Evolutionary conservation across 352 stramenopile genomes (phyloP), one percentile per base, ranked within the genome.

Genomic region (Phytopythium oedochilum): DNA sequence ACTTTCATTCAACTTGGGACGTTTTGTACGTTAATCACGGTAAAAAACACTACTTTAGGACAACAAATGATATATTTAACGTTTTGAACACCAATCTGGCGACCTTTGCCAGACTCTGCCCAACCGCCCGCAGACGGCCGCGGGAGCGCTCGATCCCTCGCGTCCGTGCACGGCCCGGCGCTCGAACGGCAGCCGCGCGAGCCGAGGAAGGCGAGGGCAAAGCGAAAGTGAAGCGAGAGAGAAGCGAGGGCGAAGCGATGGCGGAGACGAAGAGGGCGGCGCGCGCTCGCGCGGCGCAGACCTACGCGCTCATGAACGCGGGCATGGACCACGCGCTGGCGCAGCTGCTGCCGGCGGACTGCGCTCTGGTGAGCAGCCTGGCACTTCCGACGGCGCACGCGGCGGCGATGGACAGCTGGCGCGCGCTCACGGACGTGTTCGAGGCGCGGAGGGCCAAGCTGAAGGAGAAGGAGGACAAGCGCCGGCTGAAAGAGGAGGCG

Each of bases 321-420:
- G 63, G 65, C 10, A 55, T 89, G 70, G 78, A 89, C 55, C 75
- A 86, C 49, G 67, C 53, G 57, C 63, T 84, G 29, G 31, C 65
- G 29, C 64, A 72, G 44, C 51, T 70, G 22, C 38, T 73, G 34
- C 23, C 54, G 43, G 25, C 63, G 3, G 64, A 49, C 34, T 47
- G 65, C 17, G 53, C 59, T 26, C 53, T 78, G 36, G 67, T 73
- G 0, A 10, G 52, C 12, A 34, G 52, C 9, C 31, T 67, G 35
- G n/a, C 20, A 18, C 18, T 70, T 18, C 29, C 40, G 15, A 44
- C 40, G 34, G 31, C 45, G 22, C 50, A 52, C 38, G n/a, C 14
- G 28, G 18, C 51, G 45, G 53, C 65, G 2, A 48, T 61, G 0
- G 55, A 65, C 2, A 52, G 46, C 2, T 78, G 66, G 63, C 42